Evolutionary conservation across 768 basidiomycete genomes (phyloP).

Genomic region (Tephrocybe sp.): DNA sequence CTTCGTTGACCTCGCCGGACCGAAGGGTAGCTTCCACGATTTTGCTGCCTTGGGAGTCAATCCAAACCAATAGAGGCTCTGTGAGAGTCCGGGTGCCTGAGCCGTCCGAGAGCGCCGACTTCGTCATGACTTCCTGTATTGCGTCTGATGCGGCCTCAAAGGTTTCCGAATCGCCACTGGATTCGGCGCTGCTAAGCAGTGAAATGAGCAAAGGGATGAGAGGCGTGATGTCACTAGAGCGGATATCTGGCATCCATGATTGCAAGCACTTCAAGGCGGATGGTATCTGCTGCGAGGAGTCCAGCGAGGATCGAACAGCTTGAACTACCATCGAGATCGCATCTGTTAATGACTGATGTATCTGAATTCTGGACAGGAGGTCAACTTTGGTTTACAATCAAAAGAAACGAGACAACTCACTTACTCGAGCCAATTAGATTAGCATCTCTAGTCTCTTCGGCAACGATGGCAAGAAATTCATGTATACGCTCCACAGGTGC

Average conservation of each 20-base stretch:
- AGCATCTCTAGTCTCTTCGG: constrained; percentile 77
- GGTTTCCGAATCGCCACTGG: constrained; percentile 49
- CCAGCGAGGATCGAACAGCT: constrained; percentile 61
- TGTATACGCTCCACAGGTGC: constrained; percentile 60
- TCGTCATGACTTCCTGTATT: constrained; percentile 75
- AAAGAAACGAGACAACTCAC: constrained; percentile 43
- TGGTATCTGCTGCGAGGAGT: constrained; percentile 49
- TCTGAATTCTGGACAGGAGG: constrained; percentile 46
- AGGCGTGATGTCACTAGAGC: constrained; percentile 69
- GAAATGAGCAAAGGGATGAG: constrained; percentile 67
- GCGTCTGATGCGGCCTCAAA: constrained; percentile 71
- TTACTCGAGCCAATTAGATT: constrained; percentile 74
- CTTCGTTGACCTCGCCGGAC: constrained; percentile 48
- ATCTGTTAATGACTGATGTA: constrained; percentile 64
- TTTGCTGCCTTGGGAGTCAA: constrained; percentile 51
- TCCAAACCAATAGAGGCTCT: constrained; percentile 85
- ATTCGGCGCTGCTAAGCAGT: constrained; percentile 54
- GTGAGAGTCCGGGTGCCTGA: constrained; percentile 71
- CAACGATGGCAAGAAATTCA: constrained; percentile 80
- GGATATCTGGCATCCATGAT: constrained; percentile 77
- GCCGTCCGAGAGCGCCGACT: constrained; percentile 72
- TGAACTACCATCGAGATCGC: constrained; percentile 72
- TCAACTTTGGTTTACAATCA: not conserved
- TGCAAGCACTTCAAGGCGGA: constrained; percentile 80
- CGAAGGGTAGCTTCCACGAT: constrained; percentile 38